A percentile compares a stretch with the other conserved stretches of the same genome.
Conservation (phyloP, 345 rosid genomes). For the Acer yangbiense region DNA sequence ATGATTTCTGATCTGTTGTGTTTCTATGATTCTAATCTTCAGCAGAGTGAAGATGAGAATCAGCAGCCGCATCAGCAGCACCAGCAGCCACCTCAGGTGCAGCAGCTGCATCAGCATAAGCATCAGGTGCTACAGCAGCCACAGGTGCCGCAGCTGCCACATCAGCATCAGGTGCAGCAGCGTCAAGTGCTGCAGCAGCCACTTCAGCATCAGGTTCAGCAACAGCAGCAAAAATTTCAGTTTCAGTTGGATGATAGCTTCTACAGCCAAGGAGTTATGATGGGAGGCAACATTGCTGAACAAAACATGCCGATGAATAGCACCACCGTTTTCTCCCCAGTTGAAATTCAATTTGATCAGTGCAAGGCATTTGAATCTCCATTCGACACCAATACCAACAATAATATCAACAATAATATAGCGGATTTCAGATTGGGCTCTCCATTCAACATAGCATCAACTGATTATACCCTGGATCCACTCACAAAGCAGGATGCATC, state of each 20-base stretch:
- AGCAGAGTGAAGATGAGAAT: slow-evolving; percentile 24
- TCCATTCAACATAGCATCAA: slow-evolving; percentile 35
- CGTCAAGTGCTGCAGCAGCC: neutral
- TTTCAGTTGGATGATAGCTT: slow-evolving; percentile 32
- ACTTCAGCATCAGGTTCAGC: slow-evolving; percentile 17
- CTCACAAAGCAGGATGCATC: slow-evolving; percentile 38
- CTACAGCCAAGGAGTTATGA: slow-evolving; percentile 30
- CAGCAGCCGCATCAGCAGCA: slow-evolving; percentile 18
- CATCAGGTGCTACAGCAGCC: slow-evolving; percentile 6
- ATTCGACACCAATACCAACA: slow-evolving; percentile 22
- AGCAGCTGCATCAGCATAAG: slow-evolving; percentile 31
- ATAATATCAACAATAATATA: neutral
- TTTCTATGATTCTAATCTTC: slow-evolving; percentile 48
- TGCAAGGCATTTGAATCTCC: slow-evolving; percentile 41
- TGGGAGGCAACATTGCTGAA: slow-evolving; percentile 31
- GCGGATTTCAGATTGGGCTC: slow-evolving; percentile 34
- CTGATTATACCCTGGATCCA: slow-evolving; percentile 29
- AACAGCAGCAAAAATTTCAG: slow-evolving; percentile 36
- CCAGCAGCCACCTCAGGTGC: slow-evolving; percentile 2
- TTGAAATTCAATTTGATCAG: slow-evolving; percentile 34
- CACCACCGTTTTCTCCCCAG: slow-evolving; percentile 25
- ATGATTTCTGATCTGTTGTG: slow-evolving; percentile 56
- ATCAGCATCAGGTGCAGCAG: slow-evolving; percentile 15
- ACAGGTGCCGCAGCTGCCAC: slow-evolving; percentile 27
- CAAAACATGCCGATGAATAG: slow-evolving; percentile 30